phyloP scores from a whole-genome alignment of 2,329 filamentous ascomycete species.

The Fusarium sp. region DNA sequence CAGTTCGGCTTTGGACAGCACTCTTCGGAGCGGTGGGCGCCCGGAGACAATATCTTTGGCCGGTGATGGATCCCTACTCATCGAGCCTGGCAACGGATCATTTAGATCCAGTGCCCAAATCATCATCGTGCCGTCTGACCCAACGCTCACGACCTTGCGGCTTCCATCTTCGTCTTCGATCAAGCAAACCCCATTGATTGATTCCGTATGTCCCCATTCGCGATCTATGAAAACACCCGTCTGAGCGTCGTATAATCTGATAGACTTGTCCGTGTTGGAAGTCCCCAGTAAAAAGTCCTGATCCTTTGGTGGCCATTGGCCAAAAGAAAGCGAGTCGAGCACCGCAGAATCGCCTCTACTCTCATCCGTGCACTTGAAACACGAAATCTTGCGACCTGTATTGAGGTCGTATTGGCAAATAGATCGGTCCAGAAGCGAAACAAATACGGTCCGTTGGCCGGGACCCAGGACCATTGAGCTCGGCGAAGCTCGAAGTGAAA shows the following conservation, averaged over 20 bases:
- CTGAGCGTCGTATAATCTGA: conserved; percentile 88
- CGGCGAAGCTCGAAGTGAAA: conserved; percentile 89
- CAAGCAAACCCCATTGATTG: conserved; percentile 88
- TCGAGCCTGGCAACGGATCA: conserved; percentile 58
- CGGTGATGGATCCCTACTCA: conserved; percentile 69
- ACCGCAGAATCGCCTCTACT: conserved; percentile 86
- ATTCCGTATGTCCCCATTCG: conserved; percentile 96
- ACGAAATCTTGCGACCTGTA: conserved; percentile 78
- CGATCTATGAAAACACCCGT: conserved; percentile 84
- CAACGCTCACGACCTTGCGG: conserved; percentile 79
- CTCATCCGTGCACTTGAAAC: conserved; percentile 88
- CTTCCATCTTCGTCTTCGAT: conserved; percentile 72
- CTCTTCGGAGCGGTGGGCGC: conserved; percentile 84
- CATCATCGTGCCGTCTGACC: conserved; percentile 87
- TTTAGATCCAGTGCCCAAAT: conserved; percentile 76
- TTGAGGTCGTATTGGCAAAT: conserved; percentile 74
- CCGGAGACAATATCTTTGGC: conserved; percentile 67
- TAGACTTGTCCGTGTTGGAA: conserved; percentile 95
- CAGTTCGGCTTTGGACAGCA: conserved; percentile 89
- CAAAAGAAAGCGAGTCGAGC: conserved; percentile 82
- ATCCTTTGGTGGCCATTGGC: conserved; percentile 68
- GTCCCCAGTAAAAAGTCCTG: conserved; percentile 84
- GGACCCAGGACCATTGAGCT: conserved; percentile 83
- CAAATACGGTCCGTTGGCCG: conserved; percentile 72
- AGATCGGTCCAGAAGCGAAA: conserved; percentile 74